Evolutionary conservation across 2,329 filamentous ascomycete species (phyloP).

Genomic region (Nannizzia gypsea): DNA sequence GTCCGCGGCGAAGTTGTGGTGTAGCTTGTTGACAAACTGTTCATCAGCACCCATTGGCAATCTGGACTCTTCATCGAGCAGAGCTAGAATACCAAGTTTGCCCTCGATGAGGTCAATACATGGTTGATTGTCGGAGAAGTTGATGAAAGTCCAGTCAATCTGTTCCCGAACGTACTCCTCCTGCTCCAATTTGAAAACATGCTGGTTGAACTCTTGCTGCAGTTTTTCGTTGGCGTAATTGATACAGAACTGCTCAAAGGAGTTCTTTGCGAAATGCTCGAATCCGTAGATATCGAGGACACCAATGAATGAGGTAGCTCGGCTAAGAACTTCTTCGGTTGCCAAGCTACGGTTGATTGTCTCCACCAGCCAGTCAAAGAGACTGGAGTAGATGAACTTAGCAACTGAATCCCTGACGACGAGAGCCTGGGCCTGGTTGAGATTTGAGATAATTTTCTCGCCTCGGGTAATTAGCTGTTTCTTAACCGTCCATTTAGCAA

Average conservation of each 20-base stretch:
- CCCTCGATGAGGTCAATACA: constrained; percentile 98
- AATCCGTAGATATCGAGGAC: constrained; percentile 99
- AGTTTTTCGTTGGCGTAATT: constrained; percentile 99
- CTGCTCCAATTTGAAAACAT: constrained; percentile 98
- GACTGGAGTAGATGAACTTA: constrained; percentile 95
- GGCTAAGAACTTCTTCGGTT: constrained; percentile 70
- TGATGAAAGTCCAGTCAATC: constrained; percentile 99
- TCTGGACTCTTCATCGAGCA: constrained; percentile 91
- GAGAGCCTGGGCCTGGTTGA: constrained; percentile 83
- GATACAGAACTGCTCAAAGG: constrained; percentile 99
- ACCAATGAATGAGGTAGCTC: constrained; percentile 85
- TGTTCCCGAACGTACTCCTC: constrained; percentile 93
- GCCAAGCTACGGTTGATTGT: constrained; percentile 86
- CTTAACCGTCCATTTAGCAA: constrained; percentile 97
- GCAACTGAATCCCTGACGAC: constrained; percentile 95
- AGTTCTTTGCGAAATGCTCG: constrained; percentile 98
- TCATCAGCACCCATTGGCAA: constrained; percentile 96
- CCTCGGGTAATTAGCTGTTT: constrained; percentile 94
- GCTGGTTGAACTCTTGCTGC: constrained; percentile 97
- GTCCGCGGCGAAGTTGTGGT: constrained; percentile 79
- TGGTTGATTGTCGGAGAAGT: constrained; percentile 97
- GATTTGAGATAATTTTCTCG: constrained; percentile 93
- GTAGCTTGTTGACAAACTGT: constrained; percentile 89
- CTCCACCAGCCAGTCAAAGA: constrained; percentile 99
- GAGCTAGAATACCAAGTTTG: constrained; percentile 81